phyloP scores from a whole-genome alignment of 495 filamentous ascomycete genomes.

The Podospora australis region DNA sequence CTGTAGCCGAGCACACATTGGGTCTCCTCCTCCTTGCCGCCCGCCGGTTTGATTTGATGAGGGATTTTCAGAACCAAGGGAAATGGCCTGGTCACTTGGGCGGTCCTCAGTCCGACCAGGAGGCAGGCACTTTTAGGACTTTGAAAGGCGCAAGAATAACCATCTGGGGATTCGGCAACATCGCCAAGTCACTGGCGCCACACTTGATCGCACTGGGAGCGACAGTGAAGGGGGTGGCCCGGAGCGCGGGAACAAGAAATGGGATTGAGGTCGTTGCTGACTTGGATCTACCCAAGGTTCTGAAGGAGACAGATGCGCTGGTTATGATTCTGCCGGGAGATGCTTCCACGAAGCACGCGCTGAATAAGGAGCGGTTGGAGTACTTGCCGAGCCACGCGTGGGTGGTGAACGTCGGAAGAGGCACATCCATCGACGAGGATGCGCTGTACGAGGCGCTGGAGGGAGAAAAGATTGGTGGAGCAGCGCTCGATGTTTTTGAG shows the following conservation, averaged over 20 bases:
- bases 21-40: slow-evolving; percentile 46
- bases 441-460: slow-evolving; percentile 69
- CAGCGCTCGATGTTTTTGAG: slow-evolving; percentile 76
- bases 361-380: slow-evolving; percentile 56
- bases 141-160: slow-evolving; percentile 43
- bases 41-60: slow-evolving; percentile 52
- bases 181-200: slow-evolving; percentile 67
- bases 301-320: slow-evolving; percentile 63
- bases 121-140: slow-evolving; percentile 43
- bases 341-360: slow-evolving; percentile 65
- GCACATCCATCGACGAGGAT: slow-evolving; percentile 71
- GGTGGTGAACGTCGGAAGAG: slow-evolving; percentile 77
- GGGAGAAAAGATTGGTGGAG: slow-evolving; percentile 56
- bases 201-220: slow-evolving; percentile 55
- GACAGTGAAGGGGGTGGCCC: slow-evolving; percentile 38
- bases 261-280: slow-evolving; percentile 46
- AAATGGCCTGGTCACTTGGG: slow-evolving; percentile 53
- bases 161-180: slow-evolving; percentile 83
- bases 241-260: slow-evolving; percentile 53
- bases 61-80: slow-evolving; percentile 46
- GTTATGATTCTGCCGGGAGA: slow-evolving; percentile 65
- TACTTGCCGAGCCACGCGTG: slow-evolving; percentile 75
- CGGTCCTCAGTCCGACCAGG: slow-evolving; percentile 48
- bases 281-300: slow-evolving; percentile 46
- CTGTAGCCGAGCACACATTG: slow-evolving; percentile 54